Conservation (phyloP, 2,329 filamentous ascomycete species). For the Paracorniculantispora psalliotae region DNA sequence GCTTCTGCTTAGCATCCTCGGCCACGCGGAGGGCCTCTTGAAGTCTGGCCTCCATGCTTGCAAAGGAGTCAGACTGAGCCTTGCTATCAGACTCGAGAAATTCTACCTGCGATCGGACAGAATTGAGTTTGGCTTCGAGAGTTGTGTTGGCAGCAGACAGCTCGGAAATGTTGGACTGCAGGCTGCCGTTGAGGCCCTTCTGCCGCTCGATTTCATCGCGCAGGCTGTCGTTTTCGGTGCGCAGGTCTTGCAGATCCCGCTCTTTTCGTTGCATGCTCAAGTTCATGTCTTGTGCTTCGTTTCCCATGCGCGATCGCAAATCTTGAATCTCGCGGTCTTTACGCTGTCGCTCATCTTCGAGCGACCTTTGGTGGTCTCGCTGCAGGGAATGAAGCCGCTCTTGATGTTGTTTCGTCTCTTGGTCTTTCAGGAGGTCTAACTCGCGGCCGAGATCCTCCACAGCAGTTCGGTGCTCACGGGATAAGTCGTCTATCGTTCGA, state of each 20-base stretch:
- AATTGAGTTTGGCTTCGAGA: conserved; percentile 70
- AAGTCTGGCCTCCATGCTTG: conserved; percentile 72
- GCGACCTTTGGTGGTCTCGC: conserved; percentile 56
- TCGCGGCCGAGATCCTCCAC: conserved; percentile 41
- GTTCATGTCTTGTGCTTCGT: conserved; percentile 48
- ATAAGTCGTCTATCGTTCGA: conserved; percentile 30
- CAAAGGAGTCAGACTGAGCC: conserved; percentile 81
- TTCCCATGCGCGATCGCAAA: conserved; percentile 49
- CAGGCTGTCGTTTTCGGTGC: conserved; percentile 39
- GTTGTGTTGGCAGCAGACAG: conserved; percentile 57
- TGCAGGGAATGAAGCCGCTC: conserved; percentile 64
- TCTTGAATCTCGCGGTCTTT: conserved; percentile 60
- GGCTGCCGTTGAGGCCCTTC: conserved; percentile 51
- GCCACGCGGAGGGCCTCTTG: conserved; percentile 70
- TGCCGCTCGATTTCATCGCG: conserved; percentile 56
- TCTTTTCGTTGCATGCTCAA: conserved; percentile 47
- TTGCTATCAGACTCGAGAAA: conserved; percentile 88
- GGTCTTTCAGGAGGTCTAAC: conserved; percentile 34
- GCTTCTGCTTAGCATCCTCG: conserved; percentile 68
- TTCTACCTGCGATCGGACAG: conserved; percentile 74
- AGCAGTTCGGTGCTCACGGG: conserved; percentile 29
- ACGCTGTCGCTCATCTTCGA: conserved; percentile 59
- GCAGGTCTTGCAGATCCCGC: conserved; percentile 46
- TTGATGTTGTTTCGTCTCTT: conserved; percentile 55
- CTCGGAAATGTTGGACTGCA: conserved; percentile 51